Conservation (phyloP, 495 filamentous ascomycete genomes). For the Penicillium alfredii region DNA sequence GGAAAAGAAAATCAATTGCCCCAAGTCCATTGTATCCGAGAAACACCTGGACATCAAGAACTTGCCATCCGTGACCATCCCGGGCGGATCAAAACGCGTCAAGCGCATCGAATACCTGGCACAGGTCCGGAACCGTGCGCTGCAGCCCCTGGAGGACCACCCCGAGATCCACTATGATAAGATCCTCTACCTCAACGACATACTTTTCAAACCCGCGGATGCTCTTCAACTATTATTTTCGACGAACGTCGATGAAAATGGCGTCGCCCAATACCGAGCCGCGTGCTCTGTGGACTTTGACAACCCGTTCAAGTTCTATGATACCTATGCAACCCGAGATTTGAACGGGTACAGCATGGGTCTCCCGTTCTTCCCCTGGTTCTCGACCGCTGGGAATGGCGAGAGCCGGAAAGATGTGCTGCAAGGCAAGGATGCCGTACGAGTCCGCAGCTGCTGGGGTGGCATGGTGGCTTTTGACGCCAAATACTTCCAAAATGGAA, state of each 20-base stretch:
- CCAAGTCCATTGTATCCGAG: slow-evolving; percentile 49
- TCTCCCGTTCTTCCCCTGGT: slow-evolving; percentile 71
- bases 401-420: slow-evolving; percentile 57
- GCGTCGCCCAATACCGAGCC: slow-evolving; percentile 62
- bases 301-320: slow-evolving; percentile 73
- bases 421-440: slow-evolving; percentile 58
- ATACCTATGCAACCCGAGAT: slow-evolving; percentile 74
- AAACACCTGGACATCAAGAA: slow-evolving; percentile 46
- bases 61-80: slow-evolving; percentile 53
- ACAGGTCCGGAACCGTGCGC: slow-evolving; percentile 67
- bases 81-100: slow-evolving; percentile 53
- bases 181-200: slow-evolving; percentile 72
- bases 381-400: slow-evolving; percentile 51
- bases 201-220: slow-evolving; percentile 65
- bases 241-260: slow-evolving; percentile 55
- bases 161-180: slow-evolving; percentile 51
- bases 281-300: slow-evolving; percentile 76
- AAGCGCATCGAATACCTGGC: slow-evolving; percentile 75
- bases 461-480: slow-evolving; percentile 78
- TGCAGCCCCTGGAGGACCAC: slow-evolving; percentile 53
- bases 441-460: slow-evolving; percentile 74
- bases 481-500: slow-evolving; percentile 46
- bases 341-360: slow-evolving; percentile 64
- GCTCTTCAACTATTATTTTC: slow-evolving; percentile 68
- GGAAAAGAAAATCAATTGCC: slow-evolving; percentile 39